Base-by-base conservation (phyloP, 2,329 filamentous ascomycete species). In the Alternaria sp. region DNA sequence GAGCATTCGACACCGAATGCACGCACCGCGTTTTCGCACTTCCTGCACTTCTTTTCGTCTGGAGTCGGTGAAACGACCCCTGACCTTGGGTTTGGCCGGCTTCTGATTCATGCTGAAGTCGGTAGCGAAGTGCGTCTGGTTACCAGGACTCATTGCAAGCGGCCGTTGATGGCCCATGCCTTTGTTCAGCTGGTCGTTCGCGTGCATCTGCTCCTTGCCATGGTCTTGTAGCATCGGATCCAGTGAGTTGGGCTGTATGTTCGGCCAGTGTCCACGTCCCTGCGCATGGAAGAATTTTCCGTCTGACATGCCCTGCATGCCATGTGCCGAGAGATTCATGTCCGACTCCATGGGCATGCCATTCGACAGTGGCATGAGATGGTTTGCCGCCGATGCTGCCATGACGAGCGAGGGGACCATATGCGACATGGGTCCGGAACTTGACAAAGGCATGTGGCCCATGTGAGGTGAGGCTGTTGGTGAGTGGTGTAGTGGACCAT, bases 1-100 rank as follows among this genome's bases (percentile, higher is more conserved):
- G 24, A 88, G 76, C 85, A 88, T 87, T 13, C 85, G 83, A 69
- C 86, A 88, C 33, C 86, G 82, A 61, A 88, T 83, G 66, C 86
- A 88, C 7, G 86, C 86, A 11, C 86, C 86, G 51, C 82, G 79
- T 70, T 87, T 87, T 24, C 86, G 80, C 33, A 87, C 83, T 60
- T 85, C 81, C 61, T 85, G 83, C 2, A 88, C 85, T 67, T 88
- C 84, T 61, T 85, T 83, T 33, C 86, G 81, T 58, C 85, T 78
- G 23, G 80, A 79, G 41, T 85, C 83, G 29, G 82, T 80, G 66
- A 88, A 88, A n/a, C 82, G 79, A 3, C 83, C 83, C 41, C 86
- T 80, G 5, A 83, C 81, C 63, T 85, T 85, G 74, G 62, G 81
- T 67, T 70, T 76, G 8, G 70, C 37, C 28, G 76, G 70, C 65